Evolutionary conservation across 2,329 filamentous ascomycete species (phyloP), one percentile per base, ranked within the genome.

Genomic region (Colletotrichum sp.): DNA sequence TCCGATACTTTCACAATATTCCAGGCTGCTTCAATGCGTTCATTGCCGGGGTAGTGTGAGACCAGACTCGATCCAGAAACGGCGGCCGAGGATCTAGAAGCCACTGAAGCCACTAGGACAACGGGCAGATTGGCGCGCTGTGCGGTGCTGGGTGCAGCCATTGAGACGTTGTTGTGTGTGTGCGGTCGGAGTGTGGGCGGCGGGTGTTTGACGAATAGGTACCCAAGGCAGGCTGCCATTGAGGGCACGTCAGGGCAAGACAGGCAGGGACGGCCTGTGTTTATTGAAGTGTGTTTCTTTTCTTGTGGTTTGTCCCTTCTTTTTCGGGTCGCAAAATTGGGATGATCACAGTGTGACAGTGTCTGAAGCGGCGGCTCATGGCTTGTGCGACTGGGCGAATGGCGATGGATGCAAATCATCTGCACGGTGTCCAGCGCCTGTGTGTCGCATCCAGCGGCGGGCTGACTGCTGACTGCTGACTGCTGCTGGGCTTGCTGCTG

Each of bases 11-110:
- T 34, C 52, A 67, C 24, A 32, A 52, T 7, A 32, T 32, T 34
- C n/a, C 28, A n/a, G 30, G 59, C 12, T 72, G 62, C 72, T 66
- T 63, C 21, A 16, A 62, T 64, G 21, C 21, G 30, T 72, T 55
- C 63, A 74, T 60, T 60, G 65, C 65, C 63, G 70, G 73, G 57
- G 70, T 34, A 64, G 49, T 59, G 57, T 62, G 71, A 76, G 74
- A 76, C 65, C 70, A 73, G 73, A n/a, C 70, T 69, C 26, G 64
- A 60, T 60, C 64, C 64, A 73, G 70, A 75, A 68, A 73, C 65
- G 32, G 64, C 74, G 64, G 59, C 70, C 74, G 74, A 52, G 49
- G 74, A 76, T 76, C 74, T 76, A 69, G 74, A 76, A 76, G 65
- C 74, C 70, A 74, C 44, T 69, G 36, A 76, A 65, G 74, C 70